These are phyloP conservation scores for Populus pruinosa DNA, from an alignment of 345 rosid genomes.

Conservation along the genomic window DNA sequence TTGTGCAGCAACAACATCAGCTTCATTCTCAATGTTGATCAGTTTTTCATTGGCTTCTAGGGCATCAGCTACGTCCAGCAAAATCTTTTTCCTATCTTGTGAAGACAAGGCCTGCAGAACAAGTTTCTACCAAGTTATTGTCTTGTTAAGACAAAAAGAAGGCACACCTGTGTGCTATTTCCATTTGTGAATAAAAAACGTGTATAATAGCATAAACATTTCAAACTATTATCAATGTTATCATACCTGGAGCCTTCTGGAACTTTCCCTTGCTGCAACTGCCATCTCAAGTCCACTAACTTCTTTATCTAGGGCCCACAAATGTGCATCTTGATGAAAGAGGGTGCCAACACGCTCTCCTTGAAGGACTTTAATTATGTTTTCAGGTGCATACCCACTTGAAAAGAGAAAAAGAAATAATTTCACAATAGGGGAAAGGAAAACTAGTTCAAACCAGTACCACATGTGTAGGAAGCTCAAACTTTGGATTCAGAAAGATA, in stretches of 20 bases:
- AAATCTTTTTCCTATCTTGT: constrained; percentile 63
- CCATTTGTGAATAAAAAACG: neutral
- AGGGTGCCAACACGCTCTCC: constrained; percentile 89
- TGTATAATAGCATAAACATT: constrained; percentile 7
- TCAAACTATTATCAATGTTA: constrained; percentile 3
- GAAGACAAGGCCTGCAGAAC: constrained; percentile 60
- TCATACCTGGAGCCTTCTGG: constrained; percentile 83
- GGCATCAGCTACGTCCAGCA: constrained; percentile 77
- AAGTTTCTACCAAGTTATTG: constrained; percentile 16
- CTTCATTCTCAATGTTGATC: constrained; percentile 67
- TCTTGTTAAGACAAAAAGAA: neutral
- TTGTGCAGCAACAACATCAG: constrained; percentile 79
- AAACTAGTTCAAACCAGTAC: neutral
- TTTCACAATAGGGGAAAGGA: neutral
- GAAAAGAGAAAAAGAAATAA: constrained; percentile 17
- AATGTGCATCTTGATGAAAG: constrained; percentile 84
- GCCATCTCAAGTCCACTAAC: constrained; percentile 78
- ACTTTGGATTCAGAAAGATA: neutral
- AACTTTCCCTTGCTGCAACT: constrained; percentile 87
- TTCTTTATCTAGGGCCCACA: constrained; percentile 59
- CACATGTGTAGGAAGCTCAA: neutral
- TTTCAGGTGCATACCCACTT: constrained; percentile 77
- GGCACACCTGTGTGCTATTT: too few relatives aligned
- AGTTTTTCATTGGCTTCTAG: constrained; percentile 70
- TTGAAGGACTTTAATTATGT: constrained; percentile 74